Evolutionary conservation across 805 yeast genomes (phyloP), one percentile per base, ranked within the genome.

Genomic region (Yarrowia hollandica): DNA sequence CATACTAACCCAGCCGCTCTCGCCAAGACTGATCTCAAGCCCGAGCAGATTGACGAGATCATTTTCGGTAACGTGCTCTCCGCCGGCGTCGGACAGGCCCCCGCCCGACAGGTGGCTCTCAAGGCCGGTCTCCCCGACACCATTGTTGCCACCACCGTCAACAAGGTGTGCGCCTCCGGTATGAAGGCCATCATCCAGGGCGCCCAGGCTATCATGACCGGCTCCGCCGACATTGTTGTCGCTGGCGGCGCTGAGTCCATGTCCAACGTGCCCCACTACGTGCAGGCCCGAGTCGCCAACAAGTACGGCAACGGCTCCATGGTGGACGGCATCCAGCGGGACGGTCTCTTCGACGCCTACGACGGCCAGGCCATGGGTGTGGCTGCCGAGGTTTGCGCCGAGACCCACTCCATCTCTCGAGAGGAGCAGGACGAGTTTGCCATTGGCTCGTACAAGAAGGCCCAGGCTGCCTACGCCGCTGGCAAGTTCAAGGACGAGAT

Each of bases 201-300:
- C 63, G 90, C 97, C 37, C 98, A 91, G 77, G 77, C 91, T 57
- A 91, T 92, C 67, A 74, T 87, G 70, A 81, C 94, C 64, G 97
- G 98, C 59, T 78, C 80, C 64, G 96, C 96, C 60, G 97, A 91
- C 69, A 85, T 94, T 62, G 94, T 94, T 44, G 87, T 94, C 65
- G 95, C 94, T 30, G 99, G 98, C 66, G 99, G 99, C 71, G 94
- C 96, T 66, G 99, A 94, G 77, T 86, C 96, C 61, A 92, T 94
- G 99, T 79, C 96, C 62, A 92, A 94, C 72, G 82, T 91, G 31
- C 99, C 99, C 59, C 92, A 91, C 80, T 92, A 92, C 72, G 70
- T 89, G 60, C 94, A 96, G 61, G 71, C 83, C 60, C 87, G 99
- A 77, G 69, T 77, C 44, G 98, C 98, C 66, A 84, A 90, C 67